A percentile compares a stretch with the other conserved stretches of the same genome.
These are phyloP conservation scores for Schoenoplectus tabernaemontani DNA, from an alignment of 202 grass and related monocot species.

Conservation along the genomic window DNA sequence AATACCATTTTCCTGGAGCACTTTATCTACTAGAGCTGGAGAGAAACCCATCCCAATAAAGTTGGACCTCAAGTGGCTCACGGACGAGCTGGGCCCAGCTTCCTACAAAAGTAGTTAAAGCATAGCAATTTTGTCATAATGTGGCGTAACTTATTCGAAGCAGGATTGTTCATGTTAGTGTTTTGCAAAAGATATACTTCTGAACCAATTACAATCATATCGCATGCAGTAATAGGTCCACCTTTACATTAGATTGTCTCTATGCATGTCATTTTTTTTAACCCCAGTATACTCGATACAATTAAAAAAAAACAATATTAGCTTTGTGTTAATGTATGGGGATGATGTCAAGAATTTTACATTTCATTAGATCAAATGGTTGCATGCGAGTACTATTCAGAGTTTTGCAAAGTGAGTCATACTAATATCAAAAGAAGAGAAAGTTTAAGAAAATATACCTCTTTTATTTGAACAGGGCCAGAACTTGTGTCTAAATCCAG, in stretches of 20 bases:
- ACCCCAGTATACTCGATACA: neutral
- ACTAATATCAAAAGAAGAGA: neutral
- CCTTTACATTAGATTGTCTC: neutral
- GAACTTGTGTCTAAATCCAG: neutral
- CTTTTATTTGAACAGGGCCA: constrained; percentile 24
- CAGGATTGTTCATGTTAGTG: neutral
- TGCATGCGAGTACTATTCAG: neutral
- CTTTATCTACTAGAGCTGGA: constrained; percentile 56
- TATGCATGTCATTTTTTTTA: neutral
- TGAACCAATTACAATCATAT: neutral
- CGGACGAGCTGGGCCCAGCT: constrained; percentile 48
- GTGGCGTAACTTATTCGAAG: neutral
- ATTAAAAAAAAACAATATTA: neutral
- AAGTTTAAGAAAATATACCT: constrained; percentile 9
- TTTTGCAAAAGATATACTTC: neutral
- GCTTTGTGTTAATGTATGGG: neutral
- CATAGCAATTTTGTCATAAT: constrained; percentile 3
- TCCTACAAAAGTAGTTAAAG: constrained; percentile 35
- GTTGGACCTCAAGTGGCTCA: constrained; percentile 41
- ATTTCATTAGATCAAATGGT: neutral
- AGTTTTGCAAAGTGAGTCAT: neutral
- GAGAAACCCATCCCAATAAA: constrained; percentile 79
- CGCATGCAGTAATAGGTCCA: no score
- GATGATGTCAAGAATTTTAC: neutral
- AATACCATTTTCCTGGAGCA: constrained; percentile 69